phyloP scores from a whole-genome alignment of 345 rosid genomes.

The Fremontodendron californicum region DNA sequence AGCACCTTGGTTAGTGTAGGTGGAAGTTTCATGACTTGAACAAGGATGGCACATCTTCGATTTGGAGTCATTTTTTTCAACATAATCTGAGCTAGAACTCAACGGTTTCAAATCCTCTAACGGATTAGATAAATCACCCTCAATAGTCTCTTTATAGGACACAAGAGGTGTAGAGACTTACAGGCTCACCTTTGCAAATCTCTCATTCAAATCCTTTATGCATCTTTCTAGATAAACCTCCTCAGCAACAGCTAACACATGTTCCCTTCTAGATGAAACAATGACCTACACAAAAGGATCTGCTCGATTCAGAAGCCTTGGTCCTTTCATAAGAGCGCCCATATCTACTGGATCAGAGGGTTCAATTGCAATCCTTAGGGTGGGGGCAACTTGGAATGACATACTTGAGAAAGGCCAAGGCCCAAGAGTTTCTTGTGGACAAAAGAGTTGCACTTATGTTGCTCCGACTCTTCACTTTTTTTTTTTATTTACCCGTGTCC shows the following conservation, averaged over 20 bases:
- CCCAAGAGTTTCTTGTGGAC: constrained; percentile 82
- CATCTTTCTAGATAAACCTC: constrained; percentile 94
- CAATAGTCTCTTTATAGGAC: constrained; percentile 81
- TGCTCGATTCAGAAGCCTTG: constrained; percentile 78
- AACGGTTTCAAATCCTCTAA: constrained; percentile 58
- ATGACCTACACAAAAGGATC: constrained; percentile 88
- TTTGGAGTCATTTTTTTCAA: constrained; percentile 74
- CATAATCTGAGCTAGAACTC: constrained; percentile 47
- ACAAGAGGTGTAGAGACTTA: constrained; percentile 89
- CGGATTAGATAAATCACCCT: constrained; percentile 53
- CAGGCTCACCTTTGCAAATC: constrained; percentile 78
- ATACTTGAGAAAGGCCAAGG: constrained; percentile 92
- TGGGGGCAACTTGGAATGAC: constrained; percentile 88
- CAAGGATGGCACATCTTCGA: constrained; percentile 67
- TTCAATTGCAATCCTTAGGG: constrained; percentile 82
- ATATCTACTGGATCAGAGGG: constrained; percentile 87
- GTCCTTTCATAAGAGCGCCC: constrained; percentile 70
- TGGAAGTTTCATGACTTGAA: constrained; percentile 79
- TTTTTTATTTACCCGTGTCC: too few species aligned
- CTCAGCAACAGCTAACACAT: constrained; percentile 91
- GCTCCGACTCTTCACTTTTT: too few species aligned
- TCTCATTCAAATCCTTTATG: constrained; percentile 76
- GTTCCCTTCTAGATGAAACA: constrained; percentile 87
- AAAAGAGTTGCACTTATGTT: constrained; percentile 87
- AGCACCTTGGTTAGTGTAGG: constrained; percentile 64